Percentiles rank a stretch among this genome's conserved stretches.
These are phyloP conservation scores for Didymosphaeria variabile DNA, from an alignment of 2,329 filamentous ascomycete genomes.

Conservation along the genomic window DNA sequence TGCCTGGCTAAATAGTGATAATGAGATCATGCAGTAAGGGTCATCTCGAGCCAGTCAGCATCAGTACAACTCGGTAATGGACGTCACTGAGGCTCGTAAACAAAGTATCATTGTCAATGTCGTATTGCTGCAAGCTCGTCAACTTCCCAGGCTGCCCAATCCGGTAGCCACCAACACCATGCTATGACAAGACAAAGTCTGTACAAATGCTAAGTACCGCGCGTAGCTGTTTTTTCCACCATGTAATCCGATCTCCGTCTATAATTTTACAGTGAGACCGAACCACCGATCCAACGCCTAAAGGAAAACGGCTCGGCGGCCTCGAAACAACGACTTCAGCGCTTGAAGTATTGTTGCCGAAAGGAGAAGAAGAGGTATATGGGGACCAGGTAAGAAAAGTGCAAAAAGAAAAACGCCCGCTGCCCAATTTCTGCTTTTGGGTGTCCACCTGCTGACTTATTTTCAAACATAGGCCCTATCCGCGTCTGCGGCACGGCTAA, in stretches of 20 bases:
- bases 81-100: neutral
- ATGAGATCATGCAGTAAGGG: no score
- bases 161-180: slow-evolving; percentile 13
- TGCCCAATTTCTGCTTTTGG: slow-evolving; percentile 7
- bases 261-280: slow-evolving; percentile 9
- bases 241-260: slow-evolving; percentile 6
- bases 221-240: slow-evolving; percentile 2
- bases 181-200: slow-evolving; percentile 5
- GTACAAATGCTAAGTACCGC: slow-evolving; percentile 10
- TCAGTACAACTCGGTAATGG: neutral
- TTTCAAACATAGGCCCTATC: neutral
- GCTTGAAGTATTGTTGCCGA: slow-evolving; percentile 39
- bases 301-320: slow-evolving; percentile 12
- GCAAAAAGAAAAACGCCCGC: neutral
- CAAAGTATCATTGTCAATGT: neutral
- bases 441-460: neutral
- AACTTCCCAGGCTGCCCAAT: slow-evolving; percentile 1
- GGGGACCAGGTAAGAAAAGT: neutral
- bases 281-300: slow-evolving; percentile 10
- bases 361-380: slow-evolving; percentile 2
- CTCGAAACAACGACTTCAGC: slow-evolving; percentile 36
- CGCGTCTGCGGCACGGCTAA: neutral
- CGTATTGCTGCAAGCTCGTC: neutral
- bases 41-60: neutral
- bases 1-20: no score